phyloP scores from a whole-genome alignment of 257 asterid genomes.

The Jaltomata sinuosa region DNA sequence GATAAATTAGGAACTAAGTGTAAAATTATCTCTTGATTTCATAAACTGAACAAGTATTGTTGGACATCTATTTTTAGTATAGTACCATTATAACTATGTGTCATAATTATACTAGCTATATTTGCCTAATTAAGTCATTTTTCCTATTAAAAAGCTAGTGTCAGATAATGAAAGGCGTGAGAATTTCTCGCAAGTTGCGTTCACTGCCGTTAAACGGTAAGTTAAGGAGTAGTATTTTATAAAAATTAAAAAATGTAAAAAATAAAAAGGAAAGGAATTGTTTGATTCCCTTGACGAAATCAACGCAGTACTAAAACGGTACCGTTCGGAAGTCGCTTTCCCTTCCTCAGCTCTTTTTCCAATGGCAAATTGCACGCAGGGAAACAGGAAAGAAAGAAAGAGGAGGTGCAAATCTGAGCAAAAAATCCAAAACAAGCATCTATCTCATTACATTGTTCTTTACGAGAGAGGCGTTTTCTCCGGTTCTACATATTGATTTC shows the following conservation, averaged over 20 bases:
- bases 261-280: background rate
- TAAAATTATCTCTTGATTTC: too few relatives aligned
- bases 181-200: background rate
- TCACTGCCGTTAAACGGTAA: background rate
- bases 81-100: too few relatives aligned
- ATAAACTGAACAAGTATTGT: too few relatives aligned
- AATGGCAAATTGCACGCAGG: background rate
- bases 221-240: too few relatives aligned
- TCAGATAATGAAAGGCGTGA: background rate
- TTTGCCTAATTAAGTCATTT: background rate
- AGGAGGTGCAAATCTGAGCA: background rate
- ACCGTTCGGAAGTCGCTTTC: background rate
- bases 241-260: background rate
- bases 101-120: too few relatives aligned
- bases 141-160: background rate
- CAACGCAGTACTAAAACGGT: background rate
- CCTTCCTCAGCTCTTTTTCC: background rate
- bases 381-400: background rate
- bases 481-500: conserved; percentile 1
- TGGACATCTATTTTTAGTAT: too few relatives aligned
- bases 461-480: conserved; percentile 6
- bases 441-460: conserved; percentile 4
- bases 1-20: too few relatives aligned
- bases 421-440: background rate
- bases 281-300: conserved; percentile 1